These are phyloP conservation scores for Xylaria cubensis DNA, from an alignment of 495 filamentous ascomycete genomes.

Conservation along the genomic window DNA sequence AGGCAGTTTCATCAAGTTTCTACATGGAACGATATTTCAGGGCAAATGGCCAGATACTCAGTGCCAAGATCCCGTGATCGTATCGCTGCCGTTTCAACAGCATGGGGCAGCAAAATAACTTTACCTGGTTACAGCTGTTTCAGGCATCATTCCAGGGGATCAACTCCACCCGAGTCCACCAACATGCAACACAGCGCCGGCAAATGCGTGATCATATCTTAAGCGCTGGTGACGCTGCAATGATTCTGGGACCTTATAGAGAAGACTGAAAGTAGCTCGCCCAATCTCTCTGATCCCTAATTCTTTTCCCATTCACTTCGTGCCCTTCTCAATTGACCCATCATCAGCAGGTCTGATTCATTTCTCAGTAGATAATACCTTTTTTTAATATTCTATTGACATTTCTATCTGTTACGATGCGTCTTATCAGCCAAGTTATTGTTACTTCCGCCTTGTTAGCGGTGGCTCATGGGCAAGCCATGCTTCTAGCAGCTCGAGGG, in stretches of 20 bases:
- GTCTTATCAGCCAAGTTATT: slow-evolving; percentile 41
- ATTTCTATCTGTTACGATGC: slow-evolving; percentile 30
- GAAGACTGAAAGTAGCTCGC: not conserved
- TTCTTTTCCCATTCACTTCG: slow-evolving; percentile 18
- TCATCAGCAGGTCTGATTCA: slow-evolving; percentile 35
- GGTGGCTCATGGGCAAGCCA: slow-evolving; percentile 47
- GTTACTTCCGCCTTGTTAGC: slow-evolving; percentile 43
- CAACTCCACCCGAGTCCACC: slow-evolving; percentile 25
- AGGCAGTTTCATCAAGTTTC: slow-evolving; percentile 12
- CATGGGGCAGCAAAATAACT: slow-evolving; percentile 21
- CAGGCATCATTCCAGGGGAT: slow-evolving; percentile 6
- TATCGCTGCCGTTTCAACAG: slow-evolving; percentile 15
- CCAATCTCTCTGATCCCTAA: slow-evolving; percentile 2
- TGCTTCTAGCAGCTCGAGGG: slow-evolving; percentile 50
- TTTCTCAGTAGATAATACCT: slow-evolving; percentile 29
- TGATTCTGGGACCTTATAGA: slow-evolving; percentile 2
- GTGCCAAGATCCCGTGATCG: slow-evolving; percentile 16
- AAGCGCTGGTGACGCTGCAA: slow-evolving; percentile 5
- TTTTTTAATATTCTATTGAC: slow-evolving; percentile 23
- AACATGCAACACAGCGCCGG: slow-evolving; percentile 23
- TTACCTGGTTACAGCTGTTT: slow-evolving; percentile 11
- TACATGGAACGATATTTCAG: not conserved
- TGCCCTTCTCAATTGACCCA: not conserved
- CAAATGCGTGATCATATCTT: slow-evolving; percentile 14
- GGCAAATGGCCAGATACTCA: not conserved